Percentiles rank a stretch among this genome's conserved stretches.
These are phyloP conservation scores for Ramalina peruviana DNA, from an alignment of 495 filamentous ascomycete species.

Conservation along the genomic window DNA sequence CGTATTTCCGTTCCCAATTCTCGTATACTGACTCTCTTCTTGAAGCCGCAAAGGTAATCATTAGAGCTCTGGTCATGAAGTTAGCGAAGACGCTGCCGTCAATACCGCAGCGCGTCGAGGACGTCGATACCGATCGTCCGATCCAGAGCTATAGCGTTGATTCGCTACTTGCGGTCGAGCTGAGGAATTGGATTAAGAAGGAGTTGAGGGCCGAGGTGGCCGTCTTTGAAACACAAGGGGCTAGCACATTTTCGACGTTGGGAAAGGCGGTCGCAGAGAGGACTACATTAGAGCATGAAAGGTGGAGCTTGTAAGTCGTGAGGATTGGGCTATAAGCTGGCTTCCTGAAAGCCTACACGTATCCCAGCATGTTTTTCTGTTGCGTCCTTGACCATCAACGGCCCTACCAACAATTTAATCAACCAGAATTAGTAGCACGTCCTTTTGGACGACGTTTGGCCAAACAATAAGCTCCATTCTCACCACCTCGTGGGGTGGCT, in stretches of 20 bases:
- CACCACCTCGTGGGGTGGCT: too few relatives aligned
- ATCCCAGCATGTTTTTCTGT: too few relatives aligned
- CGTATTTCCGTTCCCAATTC: background rate
- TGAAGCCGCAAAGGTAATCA: background rate
- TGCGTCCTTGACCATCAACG: too few relatives aligned
- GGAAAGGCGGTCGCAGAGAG: too few relatives aligned
- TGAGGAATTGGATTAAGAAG: conserved; percentile 27
- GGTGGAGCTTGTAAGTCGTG: background rate
- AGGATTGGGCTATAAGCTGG: background rate
- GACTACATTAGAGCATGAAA: too few relatives aligned
- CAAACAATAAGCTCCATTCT: too few relatives aligned
- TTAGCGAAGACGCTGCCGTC: conserved; percentile 2
- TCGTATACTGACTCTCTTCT: conserved; percentile 7
- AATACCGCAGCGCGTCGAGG: conserved; percentile 12
- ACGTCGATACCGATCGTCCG: conserved; percentile 6
- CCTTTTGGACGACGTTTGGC: too few relatives aligned
- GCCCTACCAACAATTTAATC: too few relatives aligned
- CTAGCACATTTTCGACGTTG: background rate
- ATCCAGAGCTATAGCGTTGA: conserved; percentile 24
- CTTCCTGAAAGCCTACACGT: too few relatives aligned
- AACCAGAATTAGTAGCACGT: too few relatives aligned
- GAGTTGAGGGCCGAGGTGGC: conserved; percentile 20
- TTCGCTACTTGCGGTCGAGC: conserved; percentile 26
- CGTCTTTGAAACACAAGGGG: conserved; percentile 25
- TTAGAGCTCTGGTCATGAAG: background rate